phyloP scores from a whole-genome alignment of 345 rosid species.

The Raphanus raphanistrum region DNA sequence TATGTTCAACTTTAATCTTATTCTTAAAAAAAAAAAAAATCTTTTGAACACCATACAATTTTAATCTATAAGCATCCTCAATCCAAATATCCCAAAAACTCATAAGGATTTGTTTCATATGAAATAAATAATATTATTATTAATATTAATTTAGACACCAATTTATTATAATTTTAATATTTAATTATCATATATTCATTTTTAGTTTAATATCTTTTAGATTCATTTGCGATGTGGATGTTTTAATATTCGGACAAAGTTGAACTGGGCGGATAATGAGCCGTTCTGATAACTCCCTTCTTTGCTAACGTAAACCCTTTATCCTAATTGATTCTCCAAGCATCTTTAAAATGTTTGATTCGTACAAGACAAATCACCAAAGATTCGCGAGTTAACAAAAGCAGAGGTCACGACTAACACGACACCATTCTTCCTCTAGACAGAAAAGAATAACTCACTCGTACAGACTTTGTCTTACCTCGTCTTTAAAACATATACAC shows the following conservation, averaged over 20 bases:
- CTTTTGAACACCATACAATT: too few species aligned
- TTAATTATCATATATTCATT: too few species aligned
- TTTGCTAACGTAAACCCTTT: background rate
- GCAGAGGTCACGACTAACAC: conserved; percentile 10
- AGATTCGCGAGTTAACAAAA: conserved; percentile 29
- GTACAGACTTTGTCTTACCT: conserved; percentile 24
- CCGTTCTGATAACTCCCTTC: background rate
- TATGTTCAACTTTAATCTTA: too few species aligned
- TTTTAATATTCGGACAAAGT: background rate
- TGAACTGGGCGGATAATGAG: conserved; percentile 19
- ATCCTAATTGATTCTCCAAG: conserved; percentile 22
- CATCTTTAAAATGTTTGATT: conserved; percentile 18
- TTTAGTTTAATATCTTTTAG: too few species aligned
- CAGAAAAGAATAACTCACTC: conserved; percentile 32
- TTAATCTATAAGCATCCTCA: too few species aligned
- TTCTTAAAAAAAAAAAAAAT: too few species aligned
- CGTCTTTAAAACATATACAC: conserved; percentile 26
- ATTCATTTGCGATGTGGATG: background rate
- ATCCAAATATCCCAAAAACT: too few species aligned
- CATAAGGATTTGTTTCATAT: too few species aligned
- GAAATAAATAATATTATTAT: too few species aligned
- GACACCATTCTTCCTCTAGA: conserved; percentile 9
- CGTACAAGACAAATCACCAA: conserved; percentile 29
- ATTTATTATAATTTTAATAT: too few species aligned
- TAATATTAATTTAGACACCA: too few species aligned